Conservation (phyloP, 1,284 basidiomycete genomes). For the Tilletia horrida region DNA sequence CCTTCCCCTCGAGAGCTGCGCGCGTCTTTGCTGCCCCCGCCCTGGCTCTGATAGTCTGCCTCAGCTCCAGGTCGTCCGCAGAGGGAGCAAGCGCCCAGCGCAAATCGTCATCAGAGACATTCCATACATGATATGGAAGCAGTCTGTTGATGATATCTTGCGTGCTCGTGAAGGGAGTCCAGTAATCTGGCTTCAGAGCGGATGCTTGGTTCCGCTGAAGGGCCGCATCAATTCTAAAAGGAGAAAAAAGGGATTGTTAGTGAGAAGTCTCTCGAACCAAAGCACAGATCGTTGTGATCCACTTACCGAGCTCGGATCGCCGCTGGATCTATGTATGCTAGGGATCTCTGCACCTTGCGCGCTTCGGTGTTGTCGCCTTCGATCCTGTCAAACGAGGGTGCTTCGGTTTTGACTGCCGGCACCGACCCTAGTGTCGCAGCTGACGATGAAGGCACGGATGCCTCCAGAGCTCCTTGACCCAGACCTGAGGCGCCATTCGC, state of each 20-base stretch:
- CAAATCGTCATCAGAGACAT: conserved; percentile 40
- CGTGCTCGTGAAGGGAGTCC: conserved; percentile 38
- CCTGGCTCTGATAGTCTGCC: neutral
- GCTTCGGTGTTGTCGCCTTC: neutral
- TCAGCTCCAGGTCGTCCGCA: neutral
- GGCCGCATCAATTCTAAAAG: conserved; percentile 1
- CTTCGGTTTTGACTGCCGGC: too few relatives aligned
- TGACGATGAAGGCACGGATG: too few relatives aligned
- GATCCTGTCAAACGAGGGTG: too few relatives aligned
- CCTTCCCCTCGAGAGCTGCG: neutral
- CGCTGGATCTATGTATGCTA: neutral
- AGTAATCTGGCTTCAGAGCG: conserved; percentile 37
- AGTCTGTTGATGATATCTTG: conserved; percentile 42
- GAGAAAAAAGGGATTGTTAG: neutral
- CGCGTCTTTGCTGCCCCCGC: neutral
- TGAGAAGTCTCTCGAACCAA: neutral
- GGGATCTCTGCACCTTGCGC: neutral
- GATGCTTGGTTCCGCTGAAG: conserved; percentile 32
- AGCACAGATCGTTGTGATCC: neutral
- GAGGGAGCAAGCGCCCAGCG: conserved; percentile 9
- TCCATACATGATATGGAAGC: conserved; percentile 51
- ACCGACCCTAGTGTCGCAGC: too few relatives aligned
- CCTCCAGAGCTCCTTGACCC: too few relatives aligned
- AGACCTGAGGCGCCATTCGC: too few relatives aligned
- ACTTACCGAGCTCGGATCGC: conserved; percentile 11